Base-by-base conservation (phyloP, 192 early-diverging fungal species). In the Coemansia sp. region DNA sequence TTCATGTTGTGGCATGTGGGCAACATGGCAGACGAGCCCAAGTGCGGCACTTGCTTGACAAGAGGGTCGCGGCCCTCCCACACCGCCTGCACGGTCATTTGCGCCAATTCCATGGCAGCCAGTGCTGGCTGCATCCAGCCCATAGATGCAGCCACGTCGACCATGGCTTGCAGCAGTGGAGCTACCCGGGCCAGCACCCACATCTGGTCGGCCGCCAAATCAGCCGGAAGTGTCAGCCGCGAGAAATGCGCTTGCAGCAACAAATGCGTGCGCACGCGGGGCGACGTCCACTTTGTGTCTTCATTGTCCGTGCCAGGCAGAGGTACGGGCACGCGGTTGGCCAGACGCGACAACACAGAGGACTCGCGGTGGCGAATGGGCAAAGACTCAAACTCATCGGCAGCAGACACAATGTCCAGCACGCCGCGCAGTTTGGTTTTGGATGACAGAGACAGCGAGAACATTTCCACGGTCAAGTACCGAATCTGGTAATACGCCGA, bases 401-500 rank as follows among this genome's bases (percentile, higher is more conserved):
- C 94, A 0, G 93, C 92, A 2, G 93, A 87, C 7, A 99, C 74
- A 75, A 99, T 97, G 49, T 98, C 95, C 59, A 99, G 75, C 21
- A 99, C 81, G 45, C 93, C 94, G 24, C 88, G 87, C 48, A 98
- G 73, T 69, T 93, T 96, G 23, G 95, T 98, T 27, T 88, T 90
- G 10, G 85, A 84, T 21, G 87, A 89, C 59, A 99, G 82, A 57
- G 92, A 93, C 70, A 93, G 83, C 45, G 90, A 88, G 75, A 98
- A 95, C 82, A 93, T 88, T 66, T 98, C 94, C 21, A 99, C 90
- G 0, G 96, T 99, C 27, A 87, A 79, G 69, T 95, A 96, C 71
- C 90, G 90, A 75, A 99, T 92, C 81, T 95, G 92, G 79, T 99
- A 98, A 80, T 94, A 98, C 5, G 95, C 92, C 0, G 97, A 90